Evolutionary conservation across 2,329 filamentous ascomycete species (phyloP).

Genomic region (Cladobotryum mycophilum): DNA sequence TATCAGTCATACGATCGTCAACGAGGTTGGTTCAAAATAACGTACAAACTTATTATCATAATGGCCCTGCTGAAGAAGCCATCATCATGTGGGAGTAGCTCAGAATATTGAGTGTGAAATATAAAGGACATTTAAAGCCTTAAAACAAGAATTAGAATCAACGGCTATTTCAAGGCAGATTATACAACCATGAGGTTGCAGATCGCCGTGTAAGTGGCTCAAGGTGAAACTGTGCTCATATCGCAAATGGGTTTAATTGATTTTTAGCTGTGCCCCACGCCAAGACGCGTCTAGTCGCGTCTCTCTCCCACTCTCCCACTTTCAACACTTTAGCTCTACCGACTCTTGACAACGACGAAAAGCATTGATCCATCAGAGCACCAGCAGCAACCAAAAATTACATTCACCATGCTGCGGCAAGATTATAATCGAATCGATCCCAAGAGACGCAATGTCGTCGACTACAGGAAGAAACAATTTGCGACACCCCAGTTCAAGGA

Average conservation of each 20-base stretch:
- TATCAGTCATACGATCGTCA: too few relatives aligned
- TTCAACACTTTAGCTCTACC: background rate
- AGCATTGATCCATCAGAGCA: background rate
- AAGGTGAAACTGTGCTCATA: too few relatives aligned
- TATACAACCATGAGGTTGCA: too few relatives aligned
- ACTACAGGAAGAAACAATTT: constrained; percentile 84
- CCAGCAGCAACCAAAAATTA: background rate
- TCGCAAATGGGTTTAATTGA: constrained; percentile 17
- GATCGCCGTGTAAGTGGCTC: background rate
- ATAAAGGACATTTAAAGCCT: too few relatives aligned
- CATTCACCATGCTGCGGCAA: constrained; percentile 40
- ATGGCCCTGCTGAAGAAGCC: too few relatives aligned
- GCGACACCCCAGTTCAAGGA: constrained; percentile 69
- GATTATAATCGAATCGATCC: constrained; percentile 50
- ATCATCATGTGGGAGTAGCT: too few relatives aligned
- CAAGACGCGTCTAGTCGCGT: constrained; percentile 29
- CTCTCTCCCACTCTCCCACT: constrained; percentile 20
- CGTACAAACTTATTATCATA: too few relatives aligned
- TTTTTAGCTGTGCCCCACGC: constrained; percentile 16
- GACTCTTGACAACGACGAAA: background rate
- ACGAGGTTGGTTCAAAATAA: too few relatives aligned
- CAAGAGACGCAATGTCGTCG: constrained; percentile 71
- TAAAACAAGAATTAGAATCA: too few relatives aligned
- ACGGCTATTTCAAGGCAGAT: too few relatives aligned
- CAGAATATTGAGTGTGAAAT: too few relatives aligned